Evolutionary conservation across 192 early-diverging fungal genomes (phyloP), one percentile per base, ranked within the genome.

Genomic region (Coemansia sp.): DNA sequence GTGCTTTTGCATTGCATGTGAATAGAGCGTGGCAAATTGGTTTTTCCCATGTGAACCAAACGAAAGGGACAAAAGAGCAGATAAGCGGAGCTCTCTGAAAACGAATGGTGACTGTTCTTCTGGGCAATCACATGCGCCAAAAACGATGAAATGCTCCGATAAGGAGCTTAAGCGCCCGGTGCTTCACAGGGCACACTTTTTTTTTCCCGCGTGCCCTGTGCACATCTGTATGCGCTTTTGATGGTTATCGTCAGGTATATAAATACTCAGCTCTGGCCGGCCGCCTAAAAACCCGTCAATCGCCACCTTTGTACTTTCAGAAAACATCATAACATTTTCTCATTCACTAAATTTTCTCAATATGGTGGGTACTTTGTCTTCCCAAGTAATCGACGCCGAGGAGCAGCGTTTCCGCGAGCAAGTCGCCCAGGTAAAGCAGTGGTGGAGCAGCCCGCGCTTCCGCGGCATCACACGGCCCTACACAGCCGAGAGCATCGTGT

Each of bases 371-470:
- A 53, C 65, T 24, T 57, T 60, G 9, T 40, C 71, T 27, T 42
- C 75, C 14, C 64, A 72, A 33, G 65, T 74, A 34, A 56, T 82
- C 50, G 75, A 77, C 3, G 71, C 74, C 37, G 87, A 90, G 66
- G 91, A 93, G 80, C 81, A 92, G 80, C 83, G 81, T 59, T 96
- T 96, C 88, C 86, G 91, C 62, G 67, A 85, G 56, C 91, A 98
- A 72, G 93, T 94, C 57, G 85, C 81, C 36, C 86, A 89, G 65
- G 89, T 98, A 79, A 91, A 95, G 81, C 71, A 85, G 66, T 95
- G 94, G 93, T 98, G 94, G 94, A 75, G 85, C 61, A 87, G 87
- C 54, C 84, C 87, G 13, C 92, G 97, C 42, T 98, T 97, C 89
- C 70, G 82, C 42, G 85, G 89, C 62, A 87, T 93, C 69, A 86